Base-by-base conservation (phyloP, 2,329 filamentous ascomycete species). In the Stemphylium lycopersici region DNA sequence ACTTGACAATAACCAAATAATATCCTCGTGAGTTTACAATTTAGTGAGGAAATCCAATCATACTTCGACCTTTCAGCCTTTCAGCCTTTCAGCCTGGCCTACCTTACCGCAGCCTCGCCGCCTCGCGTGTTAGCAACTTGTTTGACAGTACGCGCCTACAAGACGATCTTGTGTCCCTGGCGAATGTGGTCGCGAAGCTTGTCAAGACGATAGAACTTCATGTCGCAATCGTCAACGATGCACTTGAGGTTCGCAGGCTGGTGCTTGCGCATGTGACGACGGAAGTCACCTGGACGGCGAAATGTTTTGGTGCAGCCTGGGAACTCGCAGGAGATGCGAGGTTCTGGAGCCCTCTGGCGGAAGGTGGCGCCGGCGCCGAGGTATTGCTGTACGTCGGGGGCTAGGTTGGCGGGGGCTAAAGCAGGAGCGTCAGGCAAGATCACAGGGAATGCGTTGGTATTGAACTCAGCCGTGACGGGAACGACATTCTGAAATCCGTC, bases 191-290 rank as follows among this genome's bases (percentile, higher is more conserved):
- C 48, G 20, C 43, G 48, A 26, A 48, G 22, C 40, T 52, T 56
- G 48, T 52, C 53, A 12, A 39, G n/a, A 18, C 53, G 48, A 15
- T 37, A 22, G 39, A 56, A 56, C 22, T 45, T 52, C 48, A 15
- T 52, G 43, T 34, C 7, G 31, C 48, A 48, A 0, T 40, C 38
- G 3, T 33, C 31, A 5, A 56, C 20, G 6, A 47, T 12, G 13
- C 48, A 48, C 1, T 13, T 38, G 2, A 31, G 12, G 0, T 1
- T 32, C 1, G 34, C 22, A 6, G 11, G 15, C 12, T 13, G 33
- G 1, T 47, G 34, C 45, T 8, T 16, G 0, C 45, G 22, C 34
- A 39, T 33, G 36, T 48, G 34, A 3, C 44, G 48, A 13, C 48
- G 43, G 37, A 26, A 48, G 11, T 56, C 48, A 3, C 37, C 42